phyloP scores from a whole-genome alignment of 352 stramenopile species.

The Phytophthora quininea region DNA sequence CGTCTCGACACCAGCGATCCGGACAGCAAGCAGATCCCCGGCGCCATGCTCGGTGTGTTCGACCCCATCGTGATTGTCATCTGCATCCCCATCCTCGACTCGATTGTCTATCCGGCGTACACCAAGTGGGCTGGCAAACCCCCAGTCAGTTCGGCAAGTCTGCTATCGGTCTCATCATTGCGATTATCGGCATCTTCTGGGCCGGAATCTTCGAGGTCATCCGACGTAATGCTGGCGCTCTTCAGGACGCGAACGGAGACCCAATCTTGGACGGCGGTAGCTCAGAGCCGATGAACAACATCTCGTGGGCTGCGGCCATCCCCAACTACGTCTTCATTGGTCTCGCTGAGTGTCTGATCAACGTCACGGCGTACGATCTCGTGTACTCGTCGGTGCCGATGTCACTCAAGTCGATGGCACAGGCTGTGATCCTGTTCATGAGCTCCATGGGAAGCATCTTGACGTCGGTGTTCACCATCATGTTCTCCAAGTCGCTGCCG shows the following conservation, averaged over 20 bases:
- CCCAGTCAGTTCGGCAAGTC: constrained; percentile 37
- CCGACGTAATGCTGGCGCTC: constrained; percentile 40
- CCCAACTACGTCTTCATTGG: constrained; percentile 58
- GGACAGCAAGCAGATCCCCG: constrained; percentile 46
- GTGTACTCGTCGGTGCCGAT: constrained; percentile 61
- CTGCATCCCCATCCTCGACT: constrained; percentile 33
- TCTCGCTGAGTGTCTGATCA: constrained; percentile 56
- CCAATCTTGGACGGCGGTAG: constrained; percentile 41
- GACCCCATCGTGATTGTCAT: constrained; percentile 42
- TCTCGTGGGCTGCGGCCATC: constrained; percentile 49
- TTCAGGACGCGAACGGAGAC: constrained; percentile 27
- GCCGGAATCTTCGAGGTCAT: constrained; percentile 46
- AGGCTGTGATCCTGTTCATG: constrained; percentile 42
- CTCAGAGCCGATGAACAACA: constrained; percentile 54
- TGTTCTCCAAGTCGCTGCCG: constrained; percentile 45
- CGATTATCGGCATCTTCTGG: constrained; percentile 35
- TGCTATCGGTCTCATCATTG: constrained; percentile 23
- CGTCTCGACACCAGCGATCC: constrained; percentile 32
- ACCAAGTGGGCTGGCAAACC: constrained; percentile 16
- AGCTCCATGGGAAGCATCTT: constrained; percentile 41
- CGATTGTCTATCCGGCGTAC: constrained; percentile 34
- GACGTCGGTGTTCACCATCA: constrained; percentile 45
- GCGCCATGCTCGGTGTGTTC: constrained; percentile 48
- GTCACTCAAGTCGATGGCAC: constrained; percentile 44
- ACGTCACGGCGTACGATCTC: constrained; percentile 58